Conservation (phyloP, 2,329 filamentous ascomycete species). For the Aspergillus udagawae region DNA sequence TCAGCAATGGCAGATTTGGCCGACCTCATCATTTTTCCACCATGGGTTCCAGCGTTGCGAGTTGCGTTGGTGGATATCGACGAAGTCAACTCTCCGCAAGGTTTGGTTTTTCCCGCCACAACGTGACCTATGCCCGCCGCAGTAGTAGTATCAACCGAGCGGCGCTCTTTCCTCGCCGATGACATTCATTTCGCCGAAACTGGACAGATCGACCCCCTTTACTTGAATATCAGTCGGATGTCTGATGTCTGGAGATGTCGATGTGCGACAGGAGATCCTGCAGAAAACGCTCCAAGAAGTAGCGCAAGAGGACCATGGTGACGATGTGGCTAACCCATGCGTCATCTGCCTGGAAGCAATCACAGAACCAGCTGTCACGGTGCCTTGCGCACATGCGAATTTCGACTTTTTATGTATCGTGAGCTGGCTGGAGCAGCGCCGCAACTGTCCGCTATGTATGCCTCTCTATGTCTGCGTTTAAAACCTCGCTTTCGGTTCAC, state of each 20-base stretch:
- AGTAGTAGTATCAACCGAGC: not conserved
- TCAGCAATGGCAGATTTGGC: conserved; percentile 34
- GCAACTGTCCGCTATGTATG: conserved; percentile 76
- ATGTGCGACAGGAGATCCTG: conserved; percentile 41
- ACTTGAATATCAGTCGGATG: conserved; percentile 22
- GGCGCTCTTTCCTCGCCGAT: not conserved
- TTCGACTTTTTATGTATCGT: conserved; percentile 84
- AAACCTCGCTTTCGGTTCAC: not conserved
- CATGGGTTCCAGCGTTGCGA: not conserved
- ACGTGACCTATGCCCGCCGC: conserved; percentile 15
- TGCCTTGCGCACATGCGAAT: conserved; percentile 72
- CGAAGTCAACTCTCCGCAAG: not conserved
- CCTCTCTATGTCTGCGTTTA: not conserved
- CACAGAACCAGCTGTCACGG: conserved; percentile 65
- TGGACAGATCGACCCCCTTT: not conserved
- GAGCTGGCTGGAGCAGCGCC: conserved; percentile 72
- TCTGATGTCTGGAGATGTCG: conserved; percentile 40
- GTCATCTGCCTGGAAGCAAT: conserved; percentile 83
- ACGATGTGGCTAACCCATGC: conserved; percentile 54
- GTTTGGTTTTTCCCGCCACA: conserved; percentile 15
- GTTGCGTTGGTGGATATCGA: not conserved
- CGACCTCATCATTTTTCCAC: conserved; percentile 27
- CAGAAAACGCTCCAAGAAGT: conserved; percentile 45
- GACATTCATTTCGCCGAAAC: not conserved
- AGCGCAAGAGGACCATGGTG: conserved; percentile 28